phyloP scores from a whole-genome alignment of 2,329 filamentous ascomycete genomes.

The Penicillium paneum region DNA sequence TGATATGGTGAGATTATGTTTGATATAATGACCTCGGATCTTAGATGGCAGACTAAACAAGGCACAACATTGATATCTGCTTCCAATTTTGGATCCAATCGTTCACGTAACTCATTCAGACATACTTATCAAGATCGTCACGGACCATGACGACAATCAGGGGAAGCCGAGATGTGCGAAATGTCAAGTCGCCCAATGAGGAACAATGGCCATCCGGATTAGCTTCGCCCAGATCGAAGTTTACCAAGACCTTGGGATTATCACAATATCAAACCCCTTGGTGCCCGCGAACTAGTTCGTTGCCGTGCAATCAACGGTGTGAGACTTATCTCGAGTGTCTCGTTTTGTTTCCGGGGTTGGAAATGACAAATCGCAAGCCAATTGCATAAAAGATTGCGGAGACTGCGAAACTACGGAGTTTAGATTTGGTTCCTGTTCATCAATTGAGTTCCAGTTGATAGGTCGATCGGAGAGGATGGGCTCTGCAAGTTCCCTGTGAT shows the following conservation, averaged over 20 bases:
- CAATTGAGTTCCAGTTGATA: constrained; percentile 3
- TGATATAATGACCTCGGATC: neutral
- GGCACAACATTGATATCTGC: neutral
- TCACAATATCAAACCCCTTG: neutral
- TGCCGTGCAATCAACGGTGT: constrained; percentile 10
- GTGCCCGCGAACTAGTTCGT: neutral
- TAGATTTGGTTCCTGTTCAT: constrained; percentile 3
- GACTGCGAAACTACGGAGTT: neutral
- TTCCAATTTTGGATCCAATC: neutral
- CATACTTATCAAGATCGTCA: constrained; percentile 3
- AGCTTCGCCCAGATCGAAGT: constrained; percentile 3
- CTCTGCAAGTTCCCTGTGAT: constrained; percentile 8
- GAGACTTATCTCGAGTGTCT: constrained; percentile 14
- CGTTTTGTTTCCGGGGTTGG: neutral
- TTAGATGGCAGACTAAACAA: neutral
- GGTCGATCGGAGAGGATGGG: neutral
- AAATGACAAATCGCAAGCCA: constrained; percentile 10
- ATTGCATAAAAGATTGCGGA: neutral
- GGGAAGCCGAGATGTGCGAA: neutral
- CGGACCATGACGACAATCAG: neutral
- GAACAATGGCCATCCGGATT: neutral
- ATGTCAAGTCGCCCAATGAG: neutral
- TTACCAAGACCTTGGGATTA: neutral
- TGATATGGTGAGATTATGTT: neutral
- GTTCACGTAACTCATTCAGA: constrained; percentile 2